Percentiles rank a stretch among this genome's conserved stretches.
These are phyloP conservation scores for Sclerotinia borealis DNA, from an alignment of 2,329 filamentous ascomycete genomes.

Conservation along the genomic window DNA sequence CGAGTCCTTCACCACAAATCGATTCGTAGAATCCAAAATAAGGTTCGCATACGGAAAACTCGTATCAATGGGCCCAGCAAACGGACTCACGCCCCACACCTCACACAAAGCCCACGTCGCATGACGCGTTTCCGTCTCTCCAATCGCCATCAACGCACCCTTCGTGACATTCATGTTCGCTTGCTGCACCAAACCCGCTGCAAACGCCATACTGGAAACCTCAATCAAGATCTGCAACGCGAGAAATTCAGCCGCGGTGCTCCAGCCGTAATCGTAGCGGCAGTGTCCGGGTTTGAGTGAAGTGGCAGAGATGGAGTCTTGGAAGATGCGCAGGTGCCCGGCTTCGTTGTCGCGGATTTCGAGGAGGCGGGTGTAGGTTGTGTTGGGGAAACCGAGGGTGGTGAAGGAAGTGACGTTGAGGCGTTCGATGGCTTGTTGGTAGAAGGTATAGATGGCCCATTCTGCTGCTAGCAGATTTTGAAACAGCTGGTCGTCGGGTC, in stretches of 20 bases:
- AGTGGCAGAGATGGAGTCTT: slow-evolving; percentile 37
- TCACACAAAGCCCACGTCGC: slow-evolving; percentile 39
- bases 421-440: slow-evolving; percentile 37
- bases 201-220: slow-evolving; percentile 36
- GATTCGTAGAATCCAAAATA: slow-evolving; percentile 36
- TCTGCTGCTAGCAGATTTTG: slow-evolving; percentile 41
- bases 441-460: slow-evolving; percentile 41
- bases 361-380: slow-evolving; percentile 35
- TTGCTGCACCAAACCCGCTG: slow-evolving; percentile 35
- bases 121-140: slow-evolving; percentile 36
- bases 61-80: slow-evolving; percentile 38
- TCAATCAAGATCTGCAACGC: slow-evolving; percentile 35
- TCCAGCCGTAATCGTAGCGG: slow-evolving; percentile 31
- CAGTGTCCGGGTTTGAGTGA: slow-evolving; percentile 38
- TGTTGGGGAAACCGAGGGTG: slow-evolving; percentile 34
- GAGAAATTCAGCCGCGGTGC: slow-evolving; percentile 23
- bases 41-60: slow-evolving; percentile 39
- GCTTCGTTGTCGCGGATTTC: slow-evolving; percentile 43
- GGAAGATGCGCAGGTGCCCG: slow-evolving; percentile 40
- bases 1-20: slow-evolving; percentile 30
- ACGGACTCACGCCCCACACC: slow-evolving; percentile 36
- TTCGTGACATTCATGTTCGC: slow-evolving; percentile 33
- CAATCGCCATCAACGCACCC: slow-evolving; percentile 36
- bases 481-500: slow-evolving; percentile 38
- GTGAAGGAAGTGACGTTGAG: slow-evolving; percentile 36